Conservation (phyloP, 805 yeast species). For the Saitoella complicata region DNA sequence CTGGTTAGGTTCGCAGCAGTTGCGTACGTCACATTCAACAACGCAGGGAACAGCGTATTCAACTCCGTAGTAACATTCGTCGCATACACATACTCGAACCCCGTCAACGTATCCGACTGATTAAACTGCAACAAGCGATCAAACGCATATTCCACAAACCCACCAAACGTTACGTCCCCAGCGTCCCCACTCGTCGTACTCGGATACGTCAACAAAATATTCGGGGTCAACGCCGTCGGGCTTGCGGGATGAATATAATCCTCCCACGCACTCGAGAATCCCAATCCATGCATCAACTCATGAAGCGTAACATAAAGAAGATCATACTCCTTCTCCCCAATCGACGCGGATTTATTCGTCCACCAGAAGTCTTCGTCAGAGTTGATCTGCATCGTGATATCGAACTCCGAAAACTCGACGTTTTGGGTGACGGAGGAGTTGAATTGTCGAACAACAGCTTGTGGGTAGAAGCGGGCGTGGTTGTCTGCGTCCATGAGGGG, state of each 20-base stretch:
- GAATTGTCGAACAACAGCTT: not conserved
- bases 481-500: not conserved
- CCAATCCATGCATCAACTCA: not conserved
- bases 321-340: not conserved
- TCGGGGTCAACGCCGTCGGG: not conserved
- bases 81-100: not conserved
- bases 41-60: not conserved
- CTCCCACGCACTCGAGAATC: not conserved
- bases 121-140: not conserved
- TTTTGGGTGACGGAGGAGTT: not conserved
- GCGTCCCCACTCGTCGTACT: not conserved
- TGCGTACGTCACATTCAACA: not conserved
- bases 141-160: not conserved
- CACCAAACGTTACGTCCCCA: not conserved
- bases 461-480: not conserved
- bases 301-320: not conserved
- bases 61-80: not conserved
- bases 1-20: not conserved
- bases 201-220: no score
- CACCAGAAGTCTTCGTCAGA: not conserved
- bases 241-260: not conserved
- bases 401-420: not conserved
- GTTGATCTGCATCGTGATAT: not conserved
- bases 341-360: not conserved
- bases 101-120: not conserved